Evolutionary conservation across 2,329 filamentous ascomycete species (phyloP).

Genomic region (Cladophialophora psammophila): DNA sequence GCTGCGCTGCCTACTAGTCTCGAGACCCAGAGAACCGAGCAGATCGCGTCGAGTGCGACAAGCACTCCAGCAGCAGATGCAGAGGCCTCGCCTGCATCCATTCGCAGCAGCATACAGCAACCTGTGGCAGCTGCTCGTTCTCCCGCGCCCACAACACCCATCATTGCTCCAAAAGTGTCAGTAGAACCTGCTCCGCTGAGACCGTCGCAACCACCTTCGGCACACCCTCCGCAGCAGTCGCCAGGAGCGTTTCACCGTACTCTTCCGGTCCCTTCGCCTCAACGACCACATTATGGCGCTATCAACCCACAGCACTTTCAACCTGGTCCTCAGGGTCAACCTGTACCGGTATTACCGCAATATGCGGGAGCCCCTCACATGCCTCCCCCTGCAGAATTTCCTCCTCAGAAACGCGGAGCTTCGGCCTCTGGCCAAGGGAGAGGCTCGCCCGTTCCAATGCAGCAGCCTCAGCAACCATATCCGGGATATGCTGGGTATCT

Average conservation of each 20-base stretch:
- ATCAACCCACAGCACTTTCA: conserved; percentile 36
- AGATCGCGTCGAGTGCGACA: conserved; percentile 14
- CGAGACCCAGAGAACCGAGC: conserved; percentile 27
- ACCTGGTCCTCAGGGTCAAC: conserved; percentile 35
- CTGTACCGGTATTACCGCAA: conserved; percentile 34
- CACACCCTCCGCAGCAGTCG: conserved; percentile 28
- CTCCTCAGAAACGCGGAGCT: conserved; percentile 27
- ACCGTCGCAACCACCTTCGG: conserved; percentile 25
- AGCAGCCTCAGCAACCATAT: conserved; percentile 35
- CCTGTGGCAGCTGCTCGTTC: conserved; percentile 27
- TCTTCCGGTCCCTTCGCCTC: conserved; percentile 37
- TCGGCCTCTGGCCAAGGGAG: conserved; percentile 34
- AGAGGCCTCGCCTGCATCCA: conserved; percentile 17
- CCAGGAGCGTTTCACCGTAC: conserved; percentile 34
- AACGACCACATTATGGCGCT: conserved; percentile 36
- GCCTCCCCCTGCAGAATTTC: conserved; percentile 37
- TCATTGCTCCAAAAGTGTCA: conserved; percentile 19
- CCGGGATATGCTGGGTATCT: conserved; percentile 36
- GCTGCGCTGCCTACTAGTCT: conserved; percentile 32
- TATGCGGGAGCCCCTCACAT: conserved; percentile 35
- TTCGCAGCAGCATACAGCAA: conserved; percentile 19
- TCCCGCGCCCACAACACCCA: conserved; percentile 28
- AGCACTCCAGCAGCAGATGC: conserved; percentile 14
- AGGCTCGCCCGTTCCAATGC: conserved; percentile 38
- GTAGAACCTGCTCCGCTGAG: conserved; percentile 26